Evolutionary conservation across 106 monocot genomes (phyloP).

Genomic region (Phalaenopsis aphrodite): DNA sequence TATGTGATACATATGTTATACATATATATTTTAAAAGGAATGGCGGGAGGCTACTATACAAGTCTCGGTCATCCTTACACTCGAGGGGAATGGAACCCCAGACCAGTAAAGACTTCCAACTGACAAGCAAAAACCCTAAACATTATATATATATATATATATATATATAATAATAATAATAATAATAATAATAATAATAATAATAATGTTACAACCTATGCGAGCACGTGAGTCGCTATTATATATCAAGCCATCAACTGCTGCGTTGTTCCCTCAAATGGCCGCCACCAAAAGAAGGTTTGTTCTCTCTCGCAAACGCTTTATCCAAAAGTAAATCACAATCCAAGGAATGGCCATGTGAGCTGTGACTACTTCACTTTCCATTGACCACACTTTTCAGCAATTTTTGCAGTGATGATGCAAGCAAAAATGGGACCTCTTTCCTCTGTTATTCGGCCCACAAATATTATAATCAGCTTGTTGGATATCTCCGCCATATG

Average conservation of each 20-base stretch:
- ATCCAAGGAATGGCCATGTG: slow-evolving; percentile 3
- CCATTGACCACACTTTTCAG: no score
- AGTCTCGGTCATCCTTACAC: no score
- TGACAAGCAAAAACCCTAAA: no score
- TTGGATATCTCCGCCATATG: neutral
- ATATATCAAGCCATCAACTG: neutral
- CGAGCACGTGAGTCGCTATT: neutral
- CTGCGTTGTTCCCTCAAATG: neutral
- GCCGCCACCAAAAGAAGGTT: slow-evolving; percentile 2
- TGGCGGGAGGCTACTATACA: no score
- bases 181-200: no score
- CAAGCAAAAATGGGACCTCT: neutral
- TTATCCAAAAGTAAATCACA: neutral
- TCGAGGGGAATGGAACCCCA: no score
- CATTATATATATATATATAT: no score
- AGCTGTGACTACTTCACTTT: neutral
- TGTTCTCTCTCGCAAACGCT: neutral
- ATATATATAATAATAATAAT: no score
- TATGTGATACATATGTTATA: no score
- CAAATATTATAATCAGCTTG: neutral
- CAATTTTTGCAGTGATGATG: neutral
- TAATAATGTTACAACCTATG: slow-evolving; percentile 2
- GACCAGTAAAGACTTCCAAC: no score
- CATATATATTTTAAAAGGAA: no score
- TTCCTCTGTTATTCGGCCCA: neutral